Conservation (phyloP, 2,329 filamentous ascomycete genomes). For the Cercospora zeina region DNA sequence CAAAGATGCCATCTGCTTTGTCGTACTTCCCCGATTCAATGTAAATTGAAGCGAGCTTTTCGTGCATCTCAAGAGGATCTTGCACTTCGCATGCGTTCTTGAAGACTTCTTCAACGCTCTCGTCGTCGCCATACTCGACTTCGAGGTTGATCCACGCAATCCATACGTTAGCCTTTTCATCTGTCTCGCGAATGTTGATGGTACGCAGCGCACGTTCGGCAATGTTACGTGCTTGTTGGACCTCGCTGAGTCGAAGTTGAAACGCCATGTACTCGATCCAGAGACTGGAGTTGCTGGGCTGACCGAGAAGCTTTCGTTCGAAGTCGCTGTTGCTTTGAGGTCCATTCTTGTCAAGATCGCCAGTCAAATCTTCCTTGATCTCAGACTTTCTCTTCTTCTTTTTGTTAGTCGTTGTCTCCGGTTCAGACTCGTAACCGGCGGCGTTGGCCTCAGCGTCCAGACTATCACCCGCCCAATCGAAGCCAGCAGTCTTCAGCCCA, state of each 20-base stretch:
- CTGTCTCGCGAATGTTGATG: slow-evolving; percentile 87
- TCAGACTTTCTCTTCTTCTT: slow-evolving; percentile 72
- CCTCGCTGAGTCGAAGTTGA: slow-evolving; percentile 87
- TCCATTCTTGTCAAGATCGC: slow-evolving; percentile 83
- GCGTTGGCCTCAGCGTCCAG: slow-evolving; percentile 56
- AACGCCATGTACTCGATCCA: slow-evolving; percentile 99
- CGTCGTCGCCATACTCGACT: slow-evolving; percentile 75
- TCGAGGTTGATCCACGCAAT: slow-evolving; percentile 92
- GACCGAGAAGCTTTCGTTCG: slow-evolving; percentile 85
- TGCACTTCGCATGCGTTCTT: slow-evolving; percentile 92
- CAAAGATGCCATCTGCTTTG: slow-evolving; percentile 86
- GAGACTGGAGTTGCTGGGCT: slow-evolving; percentile 87
- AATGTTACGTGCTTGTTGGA: slow-evolving; percentile 82
- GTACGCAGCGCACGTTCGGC: slow-evolving; percentile 87
- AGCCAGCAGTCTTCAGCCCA: slow-evolving; percentile 69
- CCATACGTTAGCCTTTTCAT: slow-evolving; percentile 95
- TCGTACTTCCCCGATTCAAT: slow-evolving; percentile 84
- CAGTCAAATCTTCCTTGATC: slow-evolving; percentile 84
- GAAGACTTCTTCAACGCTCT: slow-evolving; percentile 81
- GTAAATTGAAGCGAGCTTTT: slow-evolving; percentile 89
- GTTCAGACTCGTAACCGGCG: slow-evolving; percentile 55
- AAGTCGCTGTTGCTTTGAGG: slow-evolving; percentile 90
- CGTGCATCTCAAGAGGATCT: slow-evolving; percentile 83
- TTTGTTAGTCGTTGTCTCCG: slow-evolving; percentile 49
- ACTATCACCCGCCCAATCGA: slow-evolving; percentile 79